Evolutionary conservation across 108 stramenopile genomes (phyloP), one percentile per base, ranked within the genome.

Genomic region (Phaeodactylum tricornutum): DNA sequence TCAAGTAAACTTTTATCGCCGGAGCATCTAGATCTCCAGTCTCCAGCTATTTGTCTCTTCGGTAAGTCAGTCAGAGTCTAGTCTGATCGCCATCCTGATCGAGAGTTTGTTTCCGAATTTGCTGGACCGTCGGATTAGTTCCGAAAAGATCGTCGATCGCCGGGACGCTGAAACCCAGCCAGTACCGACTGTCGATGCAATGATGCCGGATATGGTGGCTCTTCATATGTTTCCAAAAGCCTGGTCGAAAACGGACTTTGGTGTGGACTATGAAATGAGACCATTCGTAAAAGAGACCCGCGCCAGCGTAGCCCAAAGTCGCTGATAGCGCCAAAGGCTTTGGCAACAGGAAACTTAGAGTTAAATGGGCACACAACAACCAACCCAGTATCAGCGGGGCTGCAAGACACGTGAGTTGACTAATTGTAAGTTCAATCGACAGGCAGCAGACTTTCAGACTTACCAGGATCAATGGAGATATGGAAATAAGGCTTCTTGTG

Each of bases 251-350:
- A 43, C 54, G 78, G 3, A 83, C 77, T 30, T 53, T 62, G 15
- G 77, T 78, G 46, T 83, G 81, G 4, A 78, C 81, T 34, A 83
- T 78, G 54, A 72, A 78, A 43, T 83, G 81, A 20, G 71, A 54
- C 74, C 74, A 83, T 61, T 83, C 81, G 35, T 83, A 78, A 22
- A 70, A 58, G 6, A 83, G 47, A 0, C 77, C 81, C 2, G 81
- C 74, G 28, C 50, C 8, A 5, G 67, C 58, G 43, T 83, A 83
- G 12, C 74, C 81, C 16, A 78, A 28, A 0, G 81, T 71, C 9
- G 81, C 71, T 32, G 53, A 49, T 1, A 78, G 43, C 27, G 74
- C 71, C 0, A 72, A 31, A 24, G 72, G 71, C 39, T 63, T 55
- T 11, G 77, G 76, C 29, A 83, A 46, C 11, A 62, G 15, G 1